Base-by-base conservation (phyloP, 768 basidiomycete genomes). In the Rhizopogon vulgaris region DNA sequence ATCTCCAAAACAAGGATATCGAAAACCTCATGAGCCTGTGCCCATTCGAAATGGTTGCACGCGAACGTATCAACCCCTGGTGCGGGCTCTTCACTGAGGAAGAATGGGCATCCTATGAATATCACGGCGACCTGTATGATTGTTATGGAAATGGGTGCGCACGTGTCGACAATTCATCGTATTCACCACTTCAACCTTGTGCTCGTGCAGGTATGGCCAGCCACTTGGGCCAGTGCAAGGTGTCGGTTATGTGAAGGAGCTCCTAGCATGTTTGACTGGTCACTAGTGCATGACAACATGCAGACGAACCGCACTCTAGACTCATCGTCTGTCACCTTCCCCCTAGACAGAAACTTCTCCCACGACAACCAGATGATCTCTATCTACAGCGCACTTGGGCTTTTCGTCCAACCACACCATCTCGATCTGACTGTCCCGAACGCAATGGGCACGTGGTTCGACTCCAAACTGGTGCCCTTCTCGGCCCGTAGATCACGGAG, bases 361-460 rank as follows among this genome's bases (percentile, higher is more conserved):
- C 90, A 94, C 63, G 90, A 93, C 62, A 86, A 90, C 65, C 69
- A 84, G 61, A 87, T 94, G 80, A 73, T 87, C 43, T 81, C 88
- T 22, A 83, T 91, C 50, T 85, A 81, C 54, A 58, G 74, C 63
- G 66, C 87, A 61, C 48, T 80, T 73, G 67, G 89, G 72, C 56
- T 77, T 8, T 50, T 73, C 74, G 49, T 77, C 73, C 65, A 64
- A 50, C n/a, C 77, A 71, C 58, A 39, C 49, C 12, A 46, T 9
- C 24, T 62, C 18, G 41, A 59, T 25, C 53, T 58, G 4, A 48
- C 27, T 15, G 32, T 38, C 6, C 56, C 34, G 5, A 58, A 65
- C 27, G 18, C 39, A 9, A n/a, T 6, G 17, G 65, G 75, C 14
- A 63, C 71, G 1, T 90, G 86, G 85, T 53, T 74, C 2, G 70